Base-by-base conservation (phyloP, 2,329 filamentous ascomycete genomes). In the Periconia macrospinosa region DNA sequence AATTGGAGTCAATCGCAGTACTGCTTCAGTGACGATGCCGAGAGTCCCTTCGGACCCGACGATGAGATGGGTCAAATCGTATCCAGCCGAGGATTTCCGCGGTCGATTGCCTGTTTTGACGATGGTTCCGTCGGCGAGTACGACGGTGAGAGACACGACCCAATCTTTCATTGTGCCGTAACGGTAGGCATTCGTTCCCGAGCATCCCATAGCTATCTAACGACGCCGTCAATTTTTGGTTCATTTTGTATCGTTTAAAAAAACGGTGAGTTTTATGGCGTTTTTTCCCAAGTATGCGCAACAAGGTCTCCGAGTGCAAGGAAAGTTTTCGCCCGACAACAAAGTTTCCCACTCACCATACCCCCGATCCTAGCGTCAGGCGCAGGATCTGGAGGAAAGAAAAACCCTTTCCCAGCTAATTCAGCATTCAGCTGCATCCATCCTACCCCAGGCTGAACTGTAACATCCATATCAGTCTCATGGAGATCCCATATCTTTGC, bases 151-250 rank as follows among this genome's bases (percentile, higher is more conserved):
- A 48, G 84, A 88, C 14, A 96, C 78, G 15, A 96, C 91, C 90
- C 91, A 96, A 68, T 95, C 91, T 57, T 90, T 86, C 90, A 96
- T 96, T 2, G 92, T 96, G 56, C 92, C 92, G 71, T 96, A 96
- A 51, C 91, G 83, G 78, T 95, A 95, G 13, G 92, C 89, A 71
- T 96, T 96, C 8, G 92, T 96, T 49, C 92, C 92, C 10, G 73
- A 86, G 71, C 87, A 90, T 52, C 85, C 86, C 11, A 89, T 91
- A 33, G 68, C 67, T 30, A 76, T 70, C 65, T 67, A 30, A 30
- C 7, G 3, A 10, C n/a, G 2, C n/a, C 41, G 13, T 49, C 17
- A 27, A 27, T 27, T 8, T 27, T 27, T 3, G 23, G 23, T 27
- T 27, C 23, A 27, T 27, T n/a, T n/a, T n/a, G n/a, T n/a, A n/a